Base-by-base conservation (phyloP, 2,329 filamentous ascomycete genomes). In the Tolypocladium tropicale region DNA sequence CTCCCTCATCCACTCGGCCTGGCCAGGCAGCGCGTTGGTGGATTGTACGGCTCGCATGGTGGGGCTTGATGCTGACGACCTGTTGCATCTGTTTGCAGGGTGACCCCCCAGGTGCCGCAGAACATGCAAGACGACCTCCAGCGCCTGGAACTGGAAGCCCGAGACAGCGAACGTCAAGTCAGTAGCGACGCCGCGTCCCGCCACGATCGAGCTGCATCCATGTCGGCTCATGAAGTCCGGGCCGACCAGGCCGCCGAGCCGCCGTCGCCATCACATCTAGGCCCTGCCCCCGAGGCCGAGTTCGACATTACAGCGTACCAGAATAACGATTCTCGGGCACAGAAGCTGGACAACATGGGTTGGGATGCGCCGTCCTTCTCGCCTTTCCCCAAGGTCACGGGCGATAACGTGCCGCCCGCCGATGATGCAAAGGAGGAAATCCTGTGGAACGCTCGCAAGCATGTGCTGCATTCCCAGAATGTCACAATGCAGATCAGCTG, bases 71-170 rank as follows among this genome's bases (percentile, higher is more conserved):
- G 68, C 72, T 73, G 67, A 76, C 71, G 61, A 61, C 52, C 65
- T 63, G 65, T 69, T 62, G 23, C 60, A 50, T 54, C 61, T 65
- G 64, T 68, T 61, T 68, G 63, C 72, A 95, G 90, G 77, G 84
- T 95, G 67, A 96, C 93, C 85, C 89, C 90, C 70, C 91, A 96
- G 79, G 91, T 96, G 62, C 90, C 93, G 63, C 89, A 93, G 74
- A 93, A 96, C 74, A 96, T 99, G 83, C 91, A 96, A 76, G 87
- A 95, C 67, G 93, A 89, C 73, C 82, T 99, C 62, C 89, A 93
- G 67, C 86, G 92, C 71, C 84, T 99, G 76, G 92, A 96, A 78
- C 80, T 91, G 58, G 86, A 91, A 76, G 87, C 88, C 59, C 80
- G 76, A 73, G 73, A 73, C 67, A 73, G 64, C 59, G 67, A 68